A percentile compares a stretch with the other conserved stretches of the same genome.
phyloP scores from a whole-genome alignment of 2,329 filamentous ascomycete species.

The Cytospora leucostoma region DNA sequence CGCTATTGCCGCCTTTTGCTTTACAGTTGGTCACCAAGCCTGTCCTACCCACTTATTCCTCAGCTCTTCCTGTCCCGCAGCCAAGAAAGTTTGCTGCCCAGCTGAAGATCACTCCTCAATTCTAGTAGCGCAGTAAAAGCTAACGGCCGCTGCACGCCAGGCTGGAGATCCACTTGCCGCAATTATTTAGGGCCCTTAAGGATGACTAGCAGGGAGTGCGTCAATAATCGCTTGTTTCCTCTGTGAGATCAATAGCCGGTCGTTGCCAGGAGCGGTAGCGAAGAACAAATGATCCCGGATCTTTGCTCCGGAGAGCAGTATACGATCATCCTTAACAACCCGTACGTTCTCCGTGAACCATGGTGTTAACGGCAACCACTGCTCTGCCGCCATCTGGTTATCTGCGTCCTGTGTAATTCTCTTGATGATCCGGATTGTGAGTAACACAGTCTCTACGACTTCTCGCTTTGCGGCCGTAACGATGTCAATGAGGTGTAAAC shows the following conservation, averaged over 20 bases:
- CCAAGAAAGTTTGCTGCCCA: conserved; percentile 22
- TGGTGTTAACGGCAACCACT: not conserved
- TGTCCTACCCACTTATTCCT: conserved; percentile 14
- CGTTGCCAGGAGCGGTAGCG: not conserved
- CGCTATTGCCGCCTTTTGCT: not conserved
- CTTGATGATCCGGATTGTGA: not conserved
- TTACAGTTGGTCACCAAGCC: conserved; percentile 8
- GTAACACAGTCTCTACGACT: not conserved
- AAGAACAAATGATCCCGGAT: not conserved
- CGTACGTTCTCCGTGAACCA: not conserved
- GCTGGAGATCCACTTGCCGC: too few species aligned
- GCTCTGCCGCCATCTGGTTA: not conserved
- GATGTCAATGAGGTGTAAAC: not conserved
- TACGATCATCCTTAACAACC: not conserved
- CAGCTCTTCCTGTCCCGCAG: conserved; percentile 20
- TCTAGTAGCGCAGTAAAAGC: conserved; percentile 18
- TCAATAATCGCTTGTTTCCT: not conserved
- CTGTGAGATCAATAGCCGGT: not conserved
- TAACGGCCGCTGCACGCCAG: conserved; percentile 8
- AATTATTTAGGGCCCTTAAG: too few species aligned
- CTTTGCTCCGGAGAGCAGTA: not conserved
- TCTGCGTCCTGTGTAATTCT: not conserved
- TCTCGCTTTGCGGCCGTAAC: not conserved
- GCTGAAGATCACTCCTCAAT: conserved; percentile 17
- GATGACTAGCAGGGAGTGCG: not conserved